Base-by-base conservation (phyloP, 78 protist genomes). In the Cavenderia fasciculata region DNA sequence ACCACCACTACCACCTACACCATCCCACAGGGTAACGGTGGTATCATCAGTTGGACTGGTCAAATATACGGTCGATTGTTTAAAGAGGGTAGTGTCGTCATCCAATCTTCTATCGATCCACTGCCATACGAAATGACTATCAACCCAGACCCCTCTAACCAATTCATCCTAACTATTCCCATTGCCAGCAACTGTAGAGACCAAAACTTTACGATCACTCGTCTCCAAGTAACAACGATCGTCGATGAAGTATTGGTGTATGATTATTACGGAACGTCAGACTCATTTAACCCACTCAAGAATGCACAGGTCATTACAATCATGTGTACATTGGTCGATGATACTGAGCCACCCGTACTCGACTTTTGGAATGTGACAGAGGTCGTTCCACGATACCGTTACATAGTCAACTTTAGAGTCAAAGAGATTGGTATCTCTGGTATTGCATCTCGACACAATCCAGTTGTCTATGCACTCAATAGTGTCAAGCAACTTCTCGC, bases 301-400 rank as follows among this genome's bases (percentile, higher is more conserved):
- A 43, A 23, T 21, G 29, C 38, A 29, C 25, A 29, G 4, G 18
- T 10, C 0, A n/a, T 63, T 1, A 62, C n/a, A n/a, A 16, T 63
- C 25, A 46, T 38, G 0, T 63, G 75, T 25, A n/a, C 66, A 14
- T 51, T 23, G 14, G 47, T 47, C 51, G 14, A 3, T 0, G 88
- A 78, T 66, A 65, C 4, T 21, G 12, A 23, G 0, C 69, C 88
- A 78, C 88, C 88, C 46, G 0, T 19, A 8, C 29, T 78, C 14
- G 38, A 16, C 1, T 38, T 23, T 5, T 52, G 62, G 40, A 47
- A 46, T 18, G 7, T 59, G 10, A 7, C 41, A 0, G 29, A 23
- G 14, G 7, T 63, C 16, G 8, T 63, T 2, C 72, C 72, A 16
- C 33, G 40, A 8, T 4, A 41, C 7, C 33, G 46, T 38, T 63